Evolutionary conservation across 2,329 filamentous ascomycete genomes (phyloP), one percentile per base, ranked within the genome.

Genomic region (Aspergillus spinulosporus): DNA sequence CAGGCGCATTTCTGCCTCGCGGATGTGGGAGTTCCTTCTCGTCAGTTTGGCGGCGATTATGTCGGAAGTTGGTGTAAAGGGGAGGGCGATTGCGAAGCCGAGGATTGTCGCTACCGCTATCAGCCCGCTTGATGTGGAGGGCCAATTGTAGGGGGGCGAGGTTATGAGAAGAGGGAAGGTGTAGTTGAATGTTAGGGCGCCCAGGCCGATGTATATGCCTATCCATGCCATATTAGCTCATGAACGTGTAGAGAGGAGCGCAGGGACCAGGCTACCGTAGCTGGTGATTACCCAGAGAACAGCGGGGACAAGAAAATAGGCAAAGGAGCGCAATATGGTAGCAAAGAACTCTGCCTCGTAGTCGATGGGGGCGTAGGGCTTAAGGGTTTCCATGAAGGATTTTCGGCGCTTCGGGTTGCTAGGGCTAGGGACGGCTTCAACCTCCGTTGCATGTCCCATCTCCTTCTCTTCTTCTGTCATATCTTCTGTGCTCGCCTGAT

Each of bases 281-380:
- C 76, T 80, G 5, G 75, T 72, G 46, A 80, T 72, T 9, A 80
- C 78, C 79, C 79, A 81, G 57, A 81, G 73, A 1, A 80, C 78
- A 32, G 74, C 76, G 0, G 79, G 78, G 1, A 80, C 77, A 12
- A 76, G 64, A 55, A 79, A 79, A 58, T 80, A 79, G 2, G 77
- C 76, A 53, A 80, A 78, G 0, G 76, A 75, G 43, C 79, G 74
- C 0, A 72, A 45, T 60, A 79, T 77, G 47, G 77, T 80, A 60
- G 72, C 61, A 66, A 80, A 76, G 64, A 80, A 79, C 50, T 74
- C 67, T 0, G 74, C 68, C 12, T 80, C 74, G 32, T 65, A 69
- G 59, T 80, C 73, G 60, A 75, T 74, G 2, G 70, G 62, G 39
- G 73, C 70, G 74, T 76, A 80, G 45, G 74, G 74, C 58, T 75